phyloP scores from a whole-genome alignment of 768 basidiomycete species.

The Grammothele lineata region DNA sequence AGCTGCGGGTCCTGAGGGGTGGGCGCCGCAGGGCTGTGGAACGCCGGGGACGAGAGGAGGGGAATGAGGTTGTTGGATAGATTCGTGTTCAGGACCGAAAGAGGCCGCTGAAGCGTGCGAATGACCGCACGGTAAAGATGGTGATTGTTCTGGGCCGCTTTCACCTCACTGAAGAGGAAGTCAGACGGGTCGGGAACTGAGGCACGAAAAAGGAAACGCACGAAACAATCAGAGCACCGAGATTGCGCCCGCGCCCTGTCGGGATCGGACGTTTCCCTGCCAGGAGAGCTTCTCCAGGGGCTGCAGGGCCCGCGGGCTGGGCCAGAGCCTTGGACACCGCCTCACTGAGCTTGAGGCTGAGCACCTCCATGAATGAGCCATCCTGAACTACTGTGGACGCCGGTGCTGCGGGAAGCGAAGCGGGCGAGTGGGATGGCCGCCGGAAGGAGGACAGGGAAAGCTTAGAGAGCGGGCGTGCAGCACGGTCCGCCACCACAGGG shows the following conservation, averaged over 20 bases:
- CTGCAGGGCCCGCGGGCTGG: constrained; percentile 54
- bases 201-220: constrained; percentile 36
- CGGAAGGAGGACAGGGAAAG: constrained; percentile 57
- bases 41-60: constrained; percentile 58
- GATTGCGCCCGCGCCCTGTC: constrained; percentile 60
- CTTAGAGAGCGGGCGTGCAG: constrained; percentile 50
- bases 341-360: constrained; percentile 75
- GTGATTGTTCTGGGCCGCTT: constrained; percentile 55
- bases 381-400: constrained; percentile 56
- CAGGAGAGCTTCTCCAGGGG: constrained; percentile 44
- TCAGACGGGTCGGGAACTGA: constrained; percentile 11
- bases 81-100: constrained; percentile 70
- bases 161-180: constrained; percentile 54
- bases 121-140: constrained; percentile 68
- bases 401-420: constrained; percentile 26
- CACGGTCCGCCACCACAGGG: constrained; percentile 37
- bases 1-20: constrained; percentile 41
- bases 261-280: constrained; percentile 70
- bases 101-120: constrained; percentile 68
- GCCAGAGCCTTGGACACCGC: constrained; percentile 73
- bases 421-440: constrained; percentile 46
- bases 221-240: constrained; percentile 70
- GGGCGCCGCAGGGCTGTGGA: constrained; percentile 48
- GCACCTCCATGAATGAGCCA: constrained; percentile 74
- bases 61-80: constrained; percentile 66